Evolutionary conservation across 2,329 filamentous ascomycete genomes (phyloP).

Genomic region (Aspergillus brasiliensis): DNA sequence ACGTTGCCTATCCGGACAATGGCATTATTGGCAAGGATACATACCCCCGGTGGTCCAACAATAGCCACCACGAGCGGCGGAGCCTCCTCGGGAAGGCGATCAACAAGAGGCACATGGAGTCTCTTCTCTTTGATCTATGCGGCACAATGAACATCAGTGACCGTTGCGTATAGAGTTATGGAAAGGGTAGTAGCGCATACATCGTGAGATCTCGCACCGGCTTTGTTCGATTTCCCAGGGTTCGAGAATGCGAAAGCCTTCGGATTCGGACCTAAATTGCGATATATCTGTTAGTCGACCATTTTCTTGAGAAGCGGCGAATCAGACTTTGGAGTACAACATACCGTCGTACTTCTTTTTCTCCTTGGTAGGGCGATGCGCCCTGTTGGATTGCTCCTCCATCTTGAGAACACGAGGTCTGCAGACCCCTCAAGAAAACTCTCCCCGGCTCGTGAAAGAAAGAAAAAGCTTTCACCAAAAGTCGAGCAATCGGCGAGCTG

Average conservation of each 20-base stretch:
- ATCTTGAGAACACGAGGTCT: conserved; percentile 52
- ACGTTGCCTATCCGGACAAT: background rate
- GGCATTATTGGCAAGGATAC: conserved; percentile 20
- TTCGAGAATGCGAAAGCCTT: conserved; percentile 87
- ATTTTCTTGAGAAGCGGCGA: background rate
- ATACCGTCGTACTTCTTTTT: conserved; percentile 75
- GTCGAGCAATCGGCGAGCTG: conserved; percentile 14
- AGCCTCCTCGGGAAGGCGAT: conserved; percentile 92
- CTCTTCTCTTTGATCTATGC: conserved; percentile 87
- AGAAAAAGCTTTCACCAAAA: conserved; percentile 17
- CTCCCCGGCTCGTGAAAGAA: conserved; percentile 12
- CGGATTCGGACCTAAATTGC: conserved; percentile 67
- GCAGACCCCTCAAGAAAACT: conserved; percentile 27
- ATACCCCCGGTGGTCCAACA: conserved; percentile 87
- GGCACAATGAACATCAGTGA: conserved; percentile 17
- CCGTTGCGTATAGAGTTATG: background rate
- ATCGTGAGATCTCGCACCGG: conserved; percentile 60
- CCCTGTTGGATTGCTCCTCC: conserved; percentile 81
- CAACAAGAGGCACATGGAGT: conserved; percentile 93
- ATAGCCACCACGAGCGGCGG: conserved; percentile 91
- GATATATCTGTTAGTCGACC: conserved; percentile 7
- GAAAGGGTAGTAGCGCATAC: conserved; percentile 37
- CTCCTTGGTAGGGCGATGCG: conserved; percentile 84
- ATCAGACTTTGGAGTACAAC: conserved; percentile 11
- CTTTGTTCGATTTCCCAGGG: conserved; percentile 76